A percentile compares a stretch with the other conserved stretches of the same genome.
Conservation (phyloP, 192 early-diverging fungal species). For the Chytriomyces hyalinus region DNA sequence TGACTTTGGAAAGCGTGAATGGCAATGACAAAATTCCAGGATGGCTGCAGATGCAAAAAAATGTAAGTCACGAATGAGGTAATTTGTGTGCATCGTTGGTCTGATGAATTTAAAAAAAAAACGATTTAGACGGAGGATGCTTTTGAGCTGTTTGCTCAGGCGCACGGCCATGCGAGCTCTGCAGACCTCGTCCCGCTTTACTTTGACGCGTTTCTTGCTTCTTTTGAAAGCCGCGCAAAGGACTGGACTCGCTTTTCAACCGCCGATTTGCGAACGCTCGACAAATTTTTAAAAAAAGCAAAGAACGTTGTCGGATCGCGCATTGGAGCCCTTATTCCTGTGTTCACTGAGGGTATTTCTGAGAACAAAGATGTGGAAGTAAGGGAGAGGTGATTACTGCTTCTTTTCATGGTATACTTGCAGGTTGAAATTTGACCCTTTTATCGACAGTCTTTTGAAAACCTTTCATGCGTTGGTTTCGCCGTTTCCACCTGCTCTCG, state of each 20-base stretch:
- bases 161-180: conserved; percentile 11
- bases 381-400: conserved; percentile 40
- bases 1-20: conserved; percentile 41
- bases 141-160: conserved; percentile 14
- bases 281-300: conserved; percentile 39
- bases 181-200: conserved; percentile 36
- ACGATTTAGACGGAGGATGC: conserved; percentile 1
- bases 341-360: conserved; percentile 35
- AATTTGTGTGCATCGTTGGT: neutral
- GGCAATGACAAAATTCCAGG: conserved; percentile 47
- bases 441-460: conserved; percentile 37
- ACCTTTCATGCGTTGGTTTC: conserved; percentile 41
- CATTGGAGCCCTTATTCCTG: conserved; percentile 45
- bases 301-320: conserved; percentile 39
- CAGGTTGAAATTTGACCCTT: no score
- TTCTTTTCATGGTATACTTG: neutral
- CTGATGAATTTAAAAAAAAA: neutral
- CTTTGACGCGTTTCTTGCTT: conserved; percentile 24
- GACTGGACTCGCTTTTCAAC: conserved; percentile 55
- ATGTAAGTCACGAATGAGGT: neutral
- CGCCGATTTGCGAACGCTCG: conserved; percentile 42
- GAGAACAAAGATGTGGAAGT: conserved; percentile 53
- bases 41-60: conserved; percentile 30
- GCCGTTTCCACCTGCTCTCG: conserved; percentile 24
- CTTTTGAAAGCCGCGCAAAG: neutral